These are phyloP conservation scores for Litchi chinensis DNA, from an alignment of 345 rosid species.

Conservation along the genomic window DNA sequence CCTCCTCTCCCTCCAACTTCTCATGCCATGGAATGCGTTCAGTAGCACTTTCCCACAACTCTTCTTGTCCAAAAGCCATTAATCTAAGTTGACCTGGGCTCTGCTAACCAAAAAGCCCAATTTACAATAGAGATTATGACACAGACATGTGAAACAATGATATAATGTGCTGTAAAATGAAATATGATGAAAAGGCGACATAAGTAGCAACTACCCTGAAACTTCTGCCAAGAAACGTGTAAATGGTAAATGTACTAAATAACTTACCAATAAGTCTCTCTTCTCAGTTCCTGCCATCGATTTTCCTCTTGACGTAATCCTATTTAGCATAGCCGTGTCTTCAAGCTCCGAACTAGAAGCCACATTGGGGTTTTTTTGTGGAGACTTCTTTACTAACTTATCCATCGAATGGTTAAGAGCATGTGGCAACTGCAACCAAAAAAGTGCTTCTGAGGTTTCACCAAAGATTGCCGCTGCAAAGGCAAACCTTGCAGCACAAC, in stretches of 20 bases:
- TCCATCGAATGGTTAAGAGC: conserved; percentile 81
- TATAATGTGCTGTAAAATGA: not conserved
- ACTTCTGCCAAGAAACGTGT: not conserved
- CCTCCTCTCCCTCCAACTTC: conserved; percentile 91
- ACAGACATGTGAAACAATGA: conserved; percentile 5
- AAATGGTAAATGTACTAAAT: not conserved
- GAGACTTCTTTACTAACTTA: conserved; percentile 58
- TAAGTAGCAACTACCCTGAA: not conserved
- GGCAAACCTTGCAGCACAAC: conserved; percentile 84
- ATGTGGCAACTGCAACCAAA: conserved; percentile 93
- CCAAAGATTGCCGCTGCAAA: conserved; percentile 97
- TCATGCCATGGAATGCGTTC: conserved; percentile 97
- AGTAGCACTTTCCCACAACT: conserved; percentile 83
- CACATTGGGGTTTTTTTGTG: conserved; percentile 41
- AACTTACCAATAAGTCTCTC: conserved; percentile 59
- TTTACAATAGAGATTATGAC: conserved; percentile 11
- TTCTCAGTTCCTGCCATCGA: conserved; percentile 42
- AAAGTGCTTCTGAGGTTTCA: conserved; percentile 84
- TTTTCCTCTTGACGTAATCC: conserved; percentile 62
- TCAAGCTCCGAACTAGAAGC: conserved; percentile 42
- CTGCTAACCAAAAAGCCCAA: conserved; percentile 43
- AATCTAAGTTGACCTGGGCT: conserved; percentile 64
- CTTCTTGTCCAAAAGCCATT: conserved; percentile 89
- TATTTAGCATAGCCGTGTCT: conserved; percentile 50
- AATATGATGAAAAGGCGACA: not conserved